Conservation (phyloP, 2,329 filamentous ascomycete species). For the Beauveria sp. region DNA sequence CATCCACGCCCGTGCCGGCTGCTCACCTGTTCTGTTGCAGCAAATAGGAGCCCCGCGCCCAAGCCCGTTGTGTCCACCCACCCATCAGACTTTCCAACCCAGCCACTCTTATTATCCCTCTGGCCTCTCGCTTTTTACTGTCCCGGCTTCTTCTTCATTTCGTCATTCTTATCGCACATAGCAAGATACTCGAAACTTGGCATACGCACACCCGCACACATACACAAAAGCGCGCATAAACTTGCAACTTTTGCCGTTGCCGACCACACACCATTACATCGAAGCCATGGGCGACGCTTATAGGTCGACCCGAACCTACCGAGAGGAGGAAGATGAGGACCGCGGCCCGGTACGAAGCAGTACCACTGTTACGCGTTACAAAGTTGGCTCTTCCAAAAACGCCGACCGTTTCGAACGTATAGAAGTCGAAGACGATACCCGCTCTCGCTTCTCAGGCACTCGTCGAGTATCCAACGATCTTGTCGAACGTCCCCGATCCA, state of each 20-base stretch:
- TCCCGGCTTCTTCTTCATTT: neutral
- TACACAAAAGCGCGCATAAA: neutral
- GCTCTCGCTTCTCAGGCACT: constrained; percentile 35
- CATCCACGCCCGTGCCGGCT: neutral
- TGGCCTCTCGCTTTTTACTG: neutral
- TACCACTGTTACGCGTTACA: constrained; percentile 46
- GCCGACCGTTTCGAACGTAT: constrained; percentile 34
- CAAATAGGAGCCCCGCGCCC: constrained; percentile 9
- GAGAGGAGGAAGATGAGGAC: constrained; percentile 35
- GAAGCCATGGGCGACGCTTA: constrained; percentile 25
- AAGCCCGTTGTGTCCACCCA: constrained; percentile 12
- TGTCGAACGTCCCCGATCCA: constrained; percentile 42
- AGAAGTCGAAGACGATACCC: constrained; percentile 38
- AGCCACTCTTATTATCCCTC: constrained; percentile 5
- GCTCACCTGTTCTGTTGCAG: constrained; percentile 5
- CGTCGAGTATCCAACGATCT: constrained; percentile 31
- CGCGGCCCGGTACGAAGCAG: constrained; percentile 27
- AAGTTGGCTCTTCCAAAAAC: constrained; percentile 32
- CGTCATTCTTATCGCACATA: neutral
- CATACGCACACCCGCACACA: neutral
- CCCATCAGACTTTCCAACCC: constrained; percentile 18
- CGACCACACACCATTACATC: neutral
- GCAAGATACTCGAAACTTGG: neutral
- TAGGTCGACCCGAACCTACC: constrained; percentile 26
- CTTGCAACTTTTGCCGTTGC: neutral